Conservation (phyloP, 768 basidiomycete species). For the Grammothele lineata region DNA sequence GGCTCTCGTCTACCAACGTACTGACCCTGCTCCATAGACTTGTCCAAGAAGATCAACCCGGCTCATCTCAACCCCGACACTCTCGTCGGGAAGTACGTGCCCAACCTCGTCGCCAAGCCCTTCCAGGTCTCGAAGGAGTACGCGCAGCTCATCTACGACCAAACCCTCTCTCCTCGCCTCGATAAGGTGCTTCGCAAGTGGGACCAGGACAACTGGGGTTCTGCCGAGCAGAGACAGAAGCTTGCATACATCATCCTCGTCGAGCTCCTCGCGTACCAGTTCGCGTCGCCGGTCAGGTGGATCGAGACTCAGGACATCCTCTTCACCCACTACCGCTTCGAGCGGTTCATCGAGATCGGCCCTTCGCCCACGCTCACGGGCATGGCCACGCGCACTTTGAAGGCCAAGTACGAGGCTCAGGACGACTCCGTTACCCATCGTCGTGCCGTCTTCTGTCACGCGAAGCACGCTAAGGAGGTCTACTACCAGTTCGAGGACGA, state of each 20-base stretch:
- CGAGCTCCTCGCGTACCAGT: conserved; percentile 96
- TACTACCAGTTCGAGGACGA: conserved; percentile 98
- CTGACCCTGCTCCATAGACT: conserved; percentile 43
- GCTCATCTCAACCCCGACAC: conserved; percentile 90
- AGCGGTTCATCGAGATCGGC: conserved; percentile 92
- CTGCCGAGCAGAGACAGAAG: conserved; percentile 79
- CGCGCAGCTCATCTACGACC: conserved; percentile 92
- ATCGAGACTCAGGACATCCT: conserved; percentile 97
- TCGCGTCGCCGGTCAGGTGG: conserved; percentile 98
- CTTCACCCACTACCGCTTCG: conserved; percentile 82
- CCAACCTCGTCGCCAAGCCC: conserved; percentile 89
- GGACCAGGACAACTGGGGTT: conserved; percentile 89
- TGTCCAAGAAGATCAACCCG: conserved; percentile 97
- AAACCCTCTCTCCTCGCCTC: conserved; percentile 92
- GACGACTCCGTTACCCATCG: conserved; percentile 82
- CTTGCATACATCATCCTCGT: conserved; percentile 96
- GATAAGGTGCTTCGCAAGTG: conserved; percentile 93
- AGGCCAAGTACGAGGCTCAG: conserved; percentile 87
- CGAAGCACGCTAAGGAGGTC: conserved; percentile 95
- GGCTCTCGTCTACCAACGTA: no score
- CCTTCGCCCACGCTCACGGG: conserved; percentile 95
- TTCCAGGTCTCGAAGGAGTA: conserved; percentile 84
- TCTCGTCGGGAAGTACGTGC: conserved; percentile 93
- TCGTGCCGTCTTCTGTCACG: conserved; percentile 84
- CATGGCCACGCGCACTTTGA: conserved; percentile 87